Conservation (phyloP, 73 alveolate species). For the Symbiodinium pilosum region DNA sequence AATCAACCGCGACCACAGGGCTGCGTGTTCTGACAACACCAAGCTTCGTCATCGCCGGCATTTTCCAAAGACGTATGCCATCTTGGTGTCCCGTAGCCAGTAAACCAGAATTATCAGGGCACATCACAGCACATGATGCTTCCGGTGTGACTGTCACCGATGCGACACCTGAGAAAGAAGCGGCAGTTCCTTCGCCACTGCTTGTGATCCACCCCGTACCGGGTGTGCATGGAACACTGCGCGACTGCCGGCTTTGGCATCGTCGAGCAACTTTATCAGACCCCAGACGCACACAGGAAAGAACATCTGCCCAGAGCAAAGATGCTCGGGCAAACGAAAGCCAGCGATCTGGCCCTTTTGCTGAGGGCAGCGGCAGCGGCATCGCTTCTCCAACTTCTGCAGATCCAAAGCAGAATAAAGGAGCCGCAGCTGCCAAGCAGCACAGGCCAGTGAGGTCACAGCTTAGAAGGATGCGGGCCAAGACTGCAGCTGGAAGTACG, state of each 20-base stretch:
- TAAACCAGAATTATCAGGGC: neutral
- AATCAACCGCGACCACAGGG: constrained; percentile 38
- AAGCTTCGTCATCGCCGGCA: constrained; percentile 24
- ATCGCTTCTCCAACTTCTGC: constrained; percentile 68
- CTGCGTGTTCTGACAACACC: constrained; percentile 41
- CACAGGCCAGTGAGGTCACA: constrained; percentile 24
- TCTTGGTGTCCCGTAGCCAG: constrained; percentile 86
- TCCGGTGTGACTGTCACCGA: constrained; percentile 19
- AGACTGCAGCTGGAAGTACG: constrained; percentile 54
- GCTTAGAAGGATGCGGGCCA: constrained; percentile 51
- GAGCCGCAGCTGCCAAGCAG: constrained; percentile 46
- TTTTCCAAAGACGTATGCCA: constrained; percentile 71
- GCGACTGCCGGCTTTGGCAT: neutral
- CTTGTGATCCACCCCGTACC: neutral
- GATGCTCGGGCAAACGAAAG: constrained; percentile 67
- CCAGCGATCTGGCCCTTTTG: constrained; percentile 43
- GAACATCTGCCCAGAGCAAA: constrained; percentile 57
- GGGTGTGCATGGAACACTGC: neutral
- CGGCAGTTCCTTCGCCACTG: neutral
- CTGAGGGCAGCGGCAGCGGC: constrained; percentile 67
- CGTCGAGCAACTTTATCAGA: neutral
- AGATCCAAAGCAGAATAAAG: neutral
- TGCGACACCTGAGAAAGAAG: neutral
- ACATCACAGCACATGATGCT: constrained; percentile 33
- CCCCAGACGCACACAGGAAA: neutral